A percentile compares a stretch with the other conserved stretches of the same genome.
Evolutionary conservation across 1,139 yeast genomes (phyloP).

Genomic region (Yamadazyma trypodendri): DNA sequence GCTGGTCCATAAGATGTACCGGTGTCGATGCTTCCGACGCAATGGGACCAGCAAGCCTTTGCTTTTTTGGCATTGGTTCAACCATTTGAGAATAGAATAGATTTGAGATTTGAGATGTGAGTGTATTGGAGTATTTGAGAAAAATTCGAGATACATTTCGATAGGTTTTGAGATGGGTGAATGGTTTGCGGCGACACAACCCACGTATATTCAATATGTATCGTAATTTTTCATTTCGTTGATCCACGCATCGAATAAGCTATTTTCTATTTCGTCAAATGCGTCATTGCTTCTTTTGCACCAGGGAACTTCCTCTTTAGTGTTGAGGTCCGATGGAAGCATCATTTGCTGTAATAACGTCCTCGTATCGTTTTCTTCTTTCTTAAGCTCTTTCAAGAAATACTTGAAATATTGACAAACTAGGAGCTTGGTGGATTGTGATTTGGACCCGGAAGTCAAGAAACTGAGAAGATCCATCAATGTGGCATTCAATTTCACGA

Average conservation of each 20-base stretch:
- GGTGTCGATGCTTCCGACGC: background rate
- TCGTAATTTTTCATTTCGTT: slow-evolving; percentile 29
- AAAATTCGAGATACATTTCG: too few relatives aligned
- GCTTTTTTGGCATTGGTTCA: slow-evolving; percentile 8
- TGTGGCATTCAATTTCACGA: slow-evolving; percentile 33
- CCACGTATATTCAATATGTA: too few relatives aligned
- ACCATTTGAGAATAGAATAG: slow-evolving; percentile 2
- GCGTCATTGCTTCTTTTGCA: slow-evolving; percentile 15
- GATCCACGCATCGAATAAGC: slow-evolving; percentile 45
- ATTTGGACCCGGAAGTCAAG: slow-evolving; percentile 19
- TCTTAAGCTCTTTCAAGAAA: slow-evolving; percentile 37
- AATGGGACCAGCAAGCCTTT: background rate
- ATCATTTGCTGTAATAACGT: slow-evolving; percentile 29
- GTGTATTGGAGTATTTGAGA: too few relatives aligned
- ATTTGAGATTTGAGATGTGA: too few relatives aligned
- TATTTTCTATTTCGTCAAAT: slow-evolving; percentile 46
- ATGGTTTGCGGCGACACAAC: too few relatives aligned
- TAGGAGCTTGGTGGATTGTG: slow-evolving; percentile 23
- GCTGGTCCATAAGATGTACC: background rate
- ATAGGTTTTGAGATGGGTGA: too few relatives aligned
- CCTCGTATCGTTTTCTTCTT: slow-evolving; percentile 18
- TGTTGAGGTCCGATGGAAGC: slow-evolving; percentile 34
- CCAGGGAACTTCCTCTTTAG: slow-evolving; percentile 9
- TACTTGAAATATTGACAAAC: slow-evolving; percentile 43
- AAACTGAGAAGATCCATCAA: slow-evolving; percentile 28